Base-by-base conservation (phyloP, 345 rosid genomes). In the Arabis alpina region DNA sequence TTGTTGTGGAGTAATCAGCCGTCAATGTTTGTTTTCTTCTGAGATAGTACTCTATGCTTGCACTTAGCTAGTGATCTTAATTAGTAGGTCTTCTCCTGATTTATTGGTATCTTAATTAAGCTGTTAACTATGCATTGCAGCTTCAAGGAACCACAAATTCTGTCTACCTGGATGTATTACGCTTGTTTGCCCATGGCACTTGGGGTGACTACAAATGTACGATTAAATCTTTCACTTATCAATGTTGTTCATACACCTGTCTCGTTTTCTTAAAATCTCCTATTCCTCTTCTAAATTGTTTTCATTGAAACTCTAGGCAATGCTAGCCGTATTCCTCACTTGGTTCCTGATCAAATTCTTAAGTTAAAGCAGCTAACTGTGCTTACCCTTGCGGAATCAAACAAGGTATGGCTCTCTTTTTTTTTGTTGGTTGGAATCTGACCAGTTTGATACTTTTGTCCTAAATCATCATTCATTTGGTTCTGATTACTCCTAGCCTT, bases 341-440 rank as follows among this genome's bases (percentile, higher is more conserved):
- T 94, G 83, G 69, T 66, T 74, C 87, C 96, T 74, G 92, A 84
- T 52, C 99, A 94, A 82, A 79, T 86, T 74, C 89, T 88, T 24
- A 94, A 94, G 86, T 80, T 89, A 48, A 94, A 88, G 80, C 98
- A 92, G 80, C 97, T 94, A 30, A 91, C 99, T 60, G 88, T 94
- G 44, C 99, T 94, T 66, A 86, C 96, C 44, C 88, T 89, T 44
- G 98, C 98, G 12, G 98, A 88, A 82, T 83, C 89, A 23, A 86
- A 83, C 69, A 91, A 94, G 98, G 99, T 94, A 58, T 63, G 0
- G 4, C 61, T 54, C 37, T 28, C 32, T 28, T 28, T 55, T 30
- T 12, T 43, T n/a, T 30, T 40, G 3, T 6, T 47, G 15, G 11
- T 12, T 27, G 55, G 4, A 32, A 51, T 51, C 15, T 27, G 13